Conservation (phyloP, 768 basidiomycete species). For the Cubamyces sp. region DNA sequence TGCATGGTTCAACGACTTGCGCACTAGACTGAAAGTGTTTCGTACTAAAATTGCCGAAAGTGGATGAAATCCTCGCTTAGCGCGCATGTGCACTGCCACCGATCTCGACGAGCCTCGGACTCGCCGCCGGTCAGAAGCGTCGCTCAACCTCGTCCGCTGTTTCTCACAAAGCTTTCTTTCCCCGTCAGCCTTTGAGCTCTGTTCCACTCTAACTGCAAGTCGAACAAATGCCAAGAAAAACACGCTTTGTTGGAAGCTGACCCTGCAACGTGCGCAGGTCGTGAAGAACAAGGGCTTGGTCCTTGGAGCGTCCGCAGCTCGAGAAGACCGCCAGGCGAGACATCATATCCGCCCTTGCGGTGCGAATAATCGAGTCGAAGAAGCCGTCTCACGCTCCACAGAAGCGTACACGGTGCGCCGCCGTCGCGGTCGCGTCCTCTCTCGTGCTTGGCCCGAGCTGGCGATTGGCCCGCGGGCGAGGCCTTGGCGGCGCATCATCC, state of each 20-base stretch:
- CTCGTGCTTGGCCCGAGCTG: constrained; percentile 18
- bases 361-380: constrained; percentile 1
- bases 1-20: background rate
- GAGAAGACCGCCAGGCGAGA: constrained; percentile 7
- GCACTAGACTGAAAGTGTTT: background rate
- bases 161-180: background rate
- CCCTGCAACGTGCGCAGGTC: background rate
- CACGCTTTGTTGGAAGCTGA: background rate
- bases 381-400: constrained; percentile 12
- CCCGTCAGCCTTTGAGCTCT: too few relatives aligned
- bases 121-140: background rate
- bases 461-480: constrained; percentile 17
- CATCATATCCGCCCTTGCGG: constrained; percentile 14
- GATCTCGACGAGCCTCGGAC: constrained; percentile 10
- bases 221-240: background rate
- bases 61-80: background rate
- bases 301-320: constrained; percentile 7
- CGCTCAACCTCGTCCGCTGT: too few relatives aligned
- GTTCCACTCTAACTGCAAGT: background rate
- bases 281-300: background rate
- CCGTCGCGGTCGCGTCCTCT: background rate
- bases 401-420: background rate
- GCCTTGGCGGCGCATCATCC: constrained; percentile 13
- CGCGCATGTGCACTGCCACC: constrained; percentile 5
- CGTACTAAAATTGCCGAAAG: constrained; percentile 8